phyloP scores from a whole-genome alignment of 352 stramenopile species.

The Thalassiosira exigua region DNA sequence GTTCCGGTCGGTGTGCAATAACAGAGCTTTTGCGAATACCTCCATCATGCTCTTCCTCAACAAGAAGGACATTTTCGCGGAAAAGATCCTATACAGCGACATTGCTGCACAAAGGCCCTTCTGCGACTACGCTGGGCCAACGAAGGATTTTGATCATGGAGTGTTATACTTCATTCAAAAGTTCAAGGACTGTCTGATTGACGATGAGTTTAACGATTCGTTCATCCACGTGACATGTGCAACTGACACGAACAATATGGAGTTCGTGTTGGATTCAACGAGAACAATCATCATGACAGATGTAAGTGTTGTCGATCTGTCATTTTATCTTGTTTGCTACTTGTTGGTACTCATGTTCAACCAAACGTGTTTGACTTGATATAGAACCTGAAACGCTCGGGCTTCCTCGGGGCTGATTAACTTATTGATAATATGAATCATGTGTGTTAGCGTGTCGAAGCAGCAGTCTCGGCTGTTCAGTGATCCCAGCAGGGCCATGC shows the following conservation, averaged over 20 bases:
- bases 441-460: too few relatives aligned
- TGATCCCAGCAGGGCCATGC: too few relatives aligned
- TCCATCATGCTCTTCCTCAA: conserved; percentile 97
- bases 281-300: conserved; percentile 89
- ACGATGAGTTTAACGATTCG: conserved; percentile 90
- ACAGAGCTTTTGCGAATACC: conserved; percentile 92
- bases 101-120: conserved; percentile 91
- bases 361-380: too few relatives aligned
- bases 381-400: too few relatives aligned
- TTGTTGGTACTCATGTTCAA: too few relatives aligned
- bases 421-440: too few relatives aligned
- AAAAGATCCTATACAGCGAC: conserved; percentile 94
- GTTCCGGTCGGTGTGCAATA: conserved; percentile 95
- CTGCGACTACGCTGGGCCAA: conserved; percentile 88
- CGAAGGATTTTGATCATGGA: conserved; percentile 64
- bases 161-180: conserved; percentile 75
- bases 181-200: conserved; percentile 84
- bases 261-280: conserved; percentile 95
- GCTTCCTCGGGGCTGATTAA: too few relatives aligned
- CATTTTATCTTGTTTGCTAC: too few relatives aligned
- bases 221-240: conserved; percentile 96
- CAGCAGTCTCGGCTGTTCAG: too few relatives aligned
- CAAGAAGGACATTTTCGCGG: conserved; percentile 96
- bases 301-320: too few relatives aligned
- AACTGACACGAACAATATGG: conserved; percentile 96